Evolutionary conservation across 2,329 filamentous ascomycete genomes (phyloP), one percentile per base, ranked within the genome.

Genomic region (Acrocalymma vagum): DNA sequence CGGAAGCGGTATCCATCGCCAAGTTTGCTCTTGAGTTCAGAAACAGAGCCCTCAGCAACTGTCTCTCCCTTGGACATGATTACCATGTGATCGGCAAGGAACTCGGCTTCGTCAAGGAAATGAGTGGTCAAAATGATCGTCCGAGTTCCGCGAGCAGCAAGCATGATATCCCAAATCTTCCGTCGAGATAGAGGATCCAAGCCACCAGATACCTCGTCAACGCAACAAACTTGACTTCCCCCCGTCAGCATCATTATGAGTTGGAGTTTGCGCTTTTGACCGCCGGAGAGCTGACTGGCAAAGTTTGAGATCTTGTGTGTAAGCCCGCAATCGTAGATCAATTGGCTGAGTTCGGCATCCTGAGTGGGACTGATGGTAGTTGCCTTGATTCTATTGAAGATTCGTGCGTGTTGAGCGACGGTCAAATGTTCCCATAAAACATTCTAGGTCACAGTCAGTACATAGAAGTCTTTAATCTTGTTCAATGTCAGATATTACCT

Each of bases 241-340:
- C 91, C 91, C 4, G 89, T 93, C 54, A 95, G 82, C 90, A 95
- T 95, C 82, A 95, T 90, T 8, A 88, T 89, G 4, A 95, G 78
- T 67, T 96, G 91, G 9, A 95, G 76, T 66, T 95, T 95, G 30
- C 91, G 79, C 71, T 95, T 95, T 68, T 95, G 91, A 0, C 91
- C 91, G 5, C 91, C 91, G 2, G 90, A 95, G 0, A 95, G 75
- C 0, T 88, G 92, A 59, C 83, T 84, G 1, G 89, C 80, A 42
- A 78, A 75, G 0, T 89, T 85, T 18, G 81, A 79, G 15, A 82
- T 71, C 70, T 95, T 96, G 25, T 81, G 76, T n/a, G 78, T 78
- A 1, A 96, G 79, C 60, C 94, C 91, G 47, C 93, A 83, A 11
- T 82, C 73, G n/a, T 73, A 65, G 13, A 88, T 81, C 38, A 85